Percentiles rank a stretch among this genome's conserved stretches.
Evolutionary conservation across 2,329 filamentous ascomycete genomes (phyloP).

Genomic region (Emmonsia crescens): DNA sequence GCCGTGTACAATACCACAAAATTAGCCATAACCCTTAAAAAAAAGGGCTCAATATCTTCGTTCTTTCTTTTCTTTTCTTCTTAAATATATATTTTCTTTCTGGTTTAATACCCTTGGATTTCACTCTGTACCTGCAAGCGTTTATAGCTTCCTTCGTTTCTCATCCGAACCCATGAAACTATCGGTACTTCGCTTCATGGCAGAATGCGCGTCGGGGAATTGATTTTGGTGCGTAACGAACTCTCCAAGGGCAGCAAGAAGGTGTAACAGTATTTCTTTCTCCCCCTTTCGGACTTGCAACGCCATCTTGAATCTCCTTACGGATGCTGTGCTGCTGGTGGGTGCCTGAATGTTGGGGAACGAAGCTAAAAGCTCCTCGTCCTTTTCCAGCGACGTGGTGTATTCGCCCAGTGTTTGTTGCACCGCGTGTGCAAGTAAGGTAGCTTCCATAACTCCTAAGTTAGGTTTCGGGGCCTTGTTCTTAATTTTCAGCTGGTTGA

Average conservation of each 20-base stretch:
- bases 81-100: background rate
- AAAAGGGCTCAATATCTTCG: constrained; percentile 6
- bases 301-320: constrained; percentile 46
- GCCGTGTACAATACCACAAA: constrained; percentile 11
- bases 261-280: constrained; percentile 53
- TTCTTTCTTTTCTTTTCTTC: background rate
- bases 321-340: constrained; percentile 23
- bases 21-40: constrained; percentile 12
- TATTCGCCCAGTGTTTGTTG: constrained; percentile 38
- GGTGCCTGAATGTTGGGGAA: constrained; percentile 23
- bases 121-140: background rate
- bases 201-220: constrained; percentile 8
- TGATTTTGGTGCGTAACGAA: constrained; percentile 21
- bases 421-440: constrained; percentile 26
- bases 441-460: constrained; percentile 19
- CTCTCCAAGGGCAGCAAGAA: constrained; percentile 32
- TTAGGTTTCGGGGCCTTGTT: constrained; percentile 28
- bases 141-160: constrained; percentile 13
- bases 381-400: constrained; percentile 42
- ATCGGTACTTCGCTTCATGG: constrained; percentile 23
- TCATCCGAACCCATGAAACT: constrained; percentile 16
- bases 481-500: constrained; percentile 24
- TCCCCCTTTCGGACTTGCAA: constrained; percentile 59
- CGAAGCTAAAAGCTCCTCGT: constrained; percentile 32
- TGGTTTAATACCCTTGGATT: background rate